These are phyloP conservation scores for Brasenia schreberi DNA, from an alignment of 164 flowering plant genomes.

Conservation along the genomic window DNA sequence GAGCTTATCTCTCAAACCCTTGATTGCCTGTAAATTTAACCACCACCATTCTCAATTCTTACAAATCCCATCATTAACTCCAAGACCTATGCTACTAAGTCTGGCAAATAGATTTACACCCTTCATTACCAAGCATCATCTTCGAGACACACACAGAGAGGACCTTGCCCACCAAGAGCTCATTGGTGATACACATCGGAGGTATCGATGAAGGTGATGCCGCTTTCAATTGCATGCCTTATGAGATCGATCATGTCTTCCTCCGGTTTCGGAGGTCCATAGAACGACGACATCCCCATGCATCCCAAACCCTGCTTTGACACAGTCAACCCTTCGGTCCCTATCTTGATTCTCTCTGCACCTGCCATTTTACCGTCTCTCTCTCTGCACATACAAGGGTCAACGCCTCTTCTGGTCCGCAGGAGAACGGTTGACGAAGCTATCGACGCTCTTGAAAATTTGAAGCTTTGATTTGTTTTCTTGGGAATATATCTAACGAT, in stretches of 20 bases:
- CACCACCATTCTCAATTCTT: neutral
- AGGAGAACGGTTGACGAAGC: no score
- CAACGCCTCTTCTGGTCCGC: no score
- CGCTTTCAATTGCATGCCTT: conserved; percentile 20
- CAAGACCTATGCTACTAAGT: neutral
- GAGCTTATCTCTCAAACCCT: conserved; percentile 13
- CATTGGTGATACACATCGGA: conserved; percentile 29
- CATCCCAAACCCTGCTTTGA: conserved; percentile 22
- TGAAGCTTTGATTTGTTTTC: no score
- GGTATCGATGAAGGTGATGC: conserved; percentile 31
- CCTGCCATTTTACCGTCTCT: no score
- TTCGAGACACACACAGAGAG: no score
- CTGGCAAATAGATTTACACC: neutral
- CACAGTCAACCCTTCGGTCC: conserved; percentile 20
- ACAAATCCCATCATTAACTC: neutral
- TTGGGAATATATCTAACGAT: no score
- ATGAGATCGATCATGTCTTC: conserved; percentile 22
- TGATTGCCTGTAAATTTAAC: conserved; percentile 11
- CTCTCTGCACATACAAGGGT: no score
- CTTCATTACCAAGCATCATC: no score
- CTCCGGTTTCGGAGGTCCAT: conserved; percentile 23
- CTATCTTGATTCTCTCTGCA: conserved; percentile 20
- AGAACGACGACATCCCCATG: conserved; percentile 27
- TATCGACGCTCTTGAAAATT: no score
- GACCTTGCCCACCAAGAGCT: conserved; percentile 21